Percentiles rank a stretch among this genome's conserved stretches.
Evolutionary conservation across 2,329 filamentous ascomycete genomes (phyloP).

Genomic region (Aspergillus quadrilineatus): DNA sequence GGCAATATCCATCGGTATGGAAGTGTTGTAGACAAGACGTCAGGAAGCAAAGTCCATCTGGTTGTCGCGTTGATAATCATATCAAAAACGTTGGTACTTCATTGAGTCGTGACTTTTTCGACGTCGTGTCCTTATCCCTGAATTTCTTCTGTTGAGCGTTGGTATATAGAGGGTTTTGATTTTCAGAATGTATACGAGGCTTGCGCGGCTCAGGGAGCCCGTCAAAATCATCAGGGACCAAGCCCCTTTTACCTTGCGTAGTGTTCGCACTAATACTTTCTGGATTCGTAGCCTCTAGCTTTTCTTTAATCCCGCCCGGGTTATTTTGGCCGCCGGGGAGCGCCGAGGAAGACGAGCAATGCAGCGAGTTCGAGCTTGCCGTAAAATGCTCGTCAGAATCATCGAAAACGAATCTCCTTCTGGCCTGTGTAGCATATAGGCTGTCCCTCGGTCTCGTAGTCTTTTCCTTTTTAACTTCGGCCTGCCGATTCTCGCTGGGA

Average conservation of each 20-base stretch:
- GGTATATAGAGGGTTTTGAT: slow-evolving; percentile 16
- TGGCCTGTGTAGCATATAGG: background rate
- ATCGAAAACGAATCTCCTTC: slow-evolving; percentile 22
- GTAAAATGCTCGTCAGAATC: slow-evolving; percentile 34
- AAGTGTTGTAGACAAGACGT: background rate
- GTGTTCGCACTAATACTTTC: slow-evolving; percentile 14
- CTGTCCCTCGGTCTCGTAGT: slow-evolving; percentile 15
- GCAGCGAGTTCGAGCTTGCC: background rate
- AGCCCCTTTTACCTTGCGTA: slow-evolving; percentile 3
- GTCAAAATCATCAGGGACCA: slow-evolving; percentile 36
- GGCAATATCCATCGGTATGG: background rate
- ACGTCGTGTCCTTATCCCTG: slow-evolving; percentile 23
- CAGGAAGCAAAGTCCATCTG: background rate
- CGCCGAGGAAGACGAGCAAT: background rate
- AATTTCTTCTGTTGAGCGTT: slow-evolving; percentile 16
- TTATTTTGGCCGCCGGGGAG: background rate
- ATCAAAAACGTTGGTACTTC: slow-evolving; percentile 47
- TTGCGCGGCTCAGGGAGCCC: slow-evolving; percentile 34
- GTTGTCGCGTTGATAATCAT: slow-evolving; percentile 22
- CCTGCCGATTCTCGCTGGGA: background rate
- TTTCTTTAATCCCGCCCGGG: background rate
- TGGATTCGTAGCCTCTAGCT: slow-evolving; percentile 6
- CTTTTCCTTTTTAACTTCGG: background rate
- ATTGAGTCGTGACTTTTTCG: slow-evolving; percentile 41
- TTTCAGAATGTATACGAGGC: slow-evolving; percentile 23